Base-by-base conservation (phyloP, 2,329 filamentous ascomycete genomes). In the Diaporthe australafricana region DNA sequence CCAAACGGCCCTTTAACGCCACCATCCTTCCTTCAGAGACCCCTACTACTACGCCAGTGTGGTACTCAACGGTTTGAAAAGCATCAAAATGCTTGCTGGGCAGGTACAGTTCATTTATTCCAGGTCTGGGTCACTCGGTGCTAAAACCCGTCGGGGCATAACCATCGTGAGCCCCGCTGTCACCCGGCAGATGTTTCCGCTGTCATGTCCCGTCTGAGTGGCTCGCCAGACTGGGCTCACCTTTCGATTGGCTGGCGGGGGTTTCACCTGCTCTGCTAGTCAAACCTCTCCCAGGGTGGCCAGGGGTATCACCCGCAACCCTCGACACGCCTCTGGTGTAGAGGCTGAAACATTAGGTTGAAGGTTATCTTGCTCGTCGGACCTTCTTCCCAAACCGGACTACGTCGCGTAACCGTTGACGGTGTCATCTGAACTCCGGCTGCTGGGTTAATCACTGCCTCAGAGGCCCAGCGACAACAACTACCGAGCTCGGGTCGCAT, bases 291-390 rank as follows among this genome's bases (percentile, higher is more conserved):
- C 27, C 30, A n/a, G 20, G 42, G 14, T 25, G 22, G 60, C 11
- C 45, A 38, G 60, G 60, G 45, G 60, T 38, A 16, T 16, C 45
- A 50, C 11, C 60, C 42, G 45, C 45, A 65, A 50, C 60, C 60
- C 60, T 65, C 60, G 45, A 50, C 60, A 50, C 45, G 45, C 12
- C 12, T 32, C 42, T 65, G 60, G 45, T 50, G 45, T 65, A 20
- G 45, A 65, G 60, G 60, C 60, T 65, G 60, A 65, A 65, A 65
- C 60, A 65, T 65, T 65, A 65, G 60, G 45, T 8, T 65, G 45
- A 65, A 65, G 45, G 45, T 17, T 50, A 65, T 65, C 60, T 65
- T 65, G 60, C 60, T 65, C 45, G 45, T 50, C 60, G 45, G 60
- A 25, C 45, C 45, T 50, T 65, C 45, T 50, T 65, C 60, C 60